phyloP scores from a whole-genome alignment of 2,329 filamentous ascomycete genomes.

The Stylonectria norvegica region DNA sequence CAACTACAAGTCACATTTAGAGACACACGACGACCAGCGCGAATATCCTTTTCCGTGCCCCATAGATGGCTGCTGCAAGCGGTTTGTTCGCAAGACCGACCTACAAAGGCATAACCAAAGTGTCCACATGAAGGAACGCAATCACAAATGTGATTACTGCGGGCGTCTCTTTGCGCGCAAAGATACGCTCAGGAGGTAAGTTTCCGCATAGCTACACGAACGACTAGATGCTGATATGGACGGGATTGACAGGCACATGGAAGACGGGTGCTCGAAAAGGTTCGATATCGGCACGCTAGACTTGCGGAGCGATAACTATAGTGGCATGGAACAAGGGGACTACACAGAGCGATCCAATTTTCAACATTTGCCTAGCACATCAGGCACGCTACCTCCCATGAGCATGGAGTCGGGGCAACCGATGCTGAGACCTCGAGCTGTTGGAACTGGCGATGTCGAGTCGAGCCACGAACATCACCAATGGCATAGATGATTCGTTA shows the following conservation, averaged over 20 bases:
- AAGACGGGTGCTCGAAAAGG: slow-evolving; percentile 70
- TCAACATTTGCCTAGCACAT: background rate
- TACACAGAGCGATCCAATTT: slow-evolving; percentile 13
- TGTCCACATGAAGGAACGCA: slow-evolving; percentile 71
- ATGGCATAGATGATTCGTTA: no score
- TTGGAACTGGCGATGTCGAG: no score
- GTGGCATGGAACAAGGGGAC: slow-evolving; percentile 16
- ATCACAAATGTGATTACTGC: slow-evolving; percentile 69
- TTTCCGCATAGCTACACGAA: background rate
- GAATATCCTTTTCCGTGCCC: slow-evolving; percentile 69
- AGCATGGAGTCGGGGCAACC: background rate
- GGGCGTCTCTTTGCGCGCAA: slow-evolving; percentile 71
- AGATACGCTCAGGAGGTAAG: slow-evolving; percentile 76
- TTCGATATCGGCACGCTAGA: slow-evolving; percentile 56
- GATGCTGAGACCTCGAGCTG: no score
- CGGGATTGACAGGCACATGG: slow-evolving; percentile 60
- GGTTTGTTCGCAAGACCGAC: slow-evolving; percentile 81
- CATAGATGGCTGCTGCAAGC: slow-evolving; percentile 63
- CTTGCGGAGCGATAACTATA: slow-evolving; percentile 34
- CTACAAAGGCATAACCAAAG: slow-evolving; percentile 60
- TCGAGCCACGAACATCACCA: no score
- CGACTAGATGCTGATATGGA: slow-evolving; percentile 3
- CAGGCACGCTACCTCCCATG: background rate
- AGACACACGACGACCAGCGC: slow-evolving; percentile 73
- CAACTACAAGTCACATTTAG: slow-evolving; percentile 83